Conservation (phyloP, 441 rosid species). For the Pelargonium fulgidum region DNA sequence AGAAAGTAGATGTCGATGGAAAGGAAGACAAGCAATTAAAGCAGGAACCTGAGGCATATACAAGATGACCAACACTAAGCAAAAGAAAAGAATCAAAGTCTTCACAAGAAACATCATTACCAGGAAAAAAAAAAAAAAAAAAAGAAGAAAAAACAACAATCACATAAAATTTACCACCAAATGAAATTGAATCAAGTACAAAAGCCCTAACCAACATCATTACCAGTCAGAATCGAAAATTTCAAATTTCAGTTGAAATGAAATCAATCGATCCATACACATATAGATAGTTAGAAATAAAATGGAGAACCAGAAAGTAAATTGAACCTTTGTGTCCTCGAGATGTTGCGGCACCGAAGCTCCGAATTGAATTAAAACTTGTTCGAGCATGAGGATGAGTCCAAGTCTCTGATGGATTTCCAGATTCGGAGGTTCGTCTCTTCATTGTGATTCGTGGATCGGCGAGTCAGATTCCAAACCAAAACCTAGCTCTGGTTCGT, state of each 20-base stretch:
- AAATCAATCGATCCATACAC: background rate
- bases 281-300: background rate
- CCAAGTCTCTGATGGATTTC: constrained; percentile 15
- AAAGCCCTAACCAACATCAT: background rate
- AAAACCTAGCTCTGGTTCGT: background rate
- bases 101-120: background rate
- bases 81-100: background rate
- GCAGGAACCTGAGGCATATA: background rate
- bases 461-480: background rate
- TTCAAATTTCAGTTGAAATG: background rate
- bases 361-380: background rate
- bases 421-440: constrained; percentile 15
- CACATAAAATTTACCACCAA: background rate
- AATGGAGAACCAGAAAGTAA: background rate
- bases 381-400: constrained; percentile 12
- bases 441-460: constrained; percentile 19
- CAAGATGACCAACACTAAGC: background rate
- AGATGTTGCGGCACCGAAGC: background rate
- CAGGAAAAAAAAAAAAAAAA: no score
- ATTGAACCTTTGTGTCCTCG: background rate
- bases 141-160: background rate
- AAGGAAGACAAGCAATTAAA: background rate
- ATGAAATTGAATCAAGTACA: background rate
- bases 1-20: background rate
- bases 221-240: background rate